These are phyloP conservation scores for Ocimum tenuiflorum DNA, from an alignment of 257 asterid species.

Conservation along the genomic window DNA sequence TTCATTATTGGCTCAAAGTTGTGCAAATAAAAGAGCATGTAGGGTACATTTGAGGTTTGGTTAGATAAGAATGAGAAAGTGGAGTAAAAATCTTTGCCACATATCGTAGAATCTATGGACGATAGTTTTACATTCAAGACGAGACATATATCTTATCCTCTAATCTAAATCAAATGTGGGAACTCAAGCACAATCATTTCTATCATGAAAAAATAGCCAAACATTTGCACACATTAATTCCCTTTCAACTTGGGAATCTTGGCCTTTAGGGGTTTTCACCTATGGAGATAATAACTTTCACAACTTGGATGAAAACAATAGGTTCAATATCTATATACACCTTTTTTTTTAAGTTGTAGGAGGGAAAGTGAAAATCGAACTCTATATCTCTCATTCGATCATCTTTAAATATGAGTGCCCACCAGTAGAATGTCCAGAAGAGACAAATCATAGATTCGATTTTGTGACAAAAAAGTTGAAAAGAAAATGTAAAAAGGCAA, in stretches of 20 bases:
- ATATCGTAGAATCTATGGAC: background rate
- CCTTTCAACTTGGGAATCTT: too few species aligned
- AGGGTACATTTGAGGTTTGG: background rate
- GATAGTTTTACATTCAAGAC: constrained; percentile 8
- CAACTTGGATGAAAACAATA: background rate
- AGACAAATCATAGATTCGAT: too few species aligned
- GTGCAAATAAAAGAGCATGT: background rate
- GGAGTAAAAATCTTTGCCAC: constrained; percentile 1
- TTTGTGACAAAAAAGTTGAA: too few species aligned
- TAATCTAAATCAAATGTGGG: constrained; percentile 14
- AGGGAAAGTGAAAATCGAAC: too few species aligned
- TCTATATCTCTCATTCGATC: too few species aligned
- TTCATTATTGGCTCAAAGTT: constrained; percentile 10
- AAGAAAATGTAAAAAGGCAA: background rate
- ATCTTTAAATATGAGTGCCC: too few species aligned
- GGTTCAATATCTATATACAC: too few species aligned
- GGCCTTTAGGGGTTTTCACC: too few species aligned
- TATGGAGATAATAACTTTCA: background rate
- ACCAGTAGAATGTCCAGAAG: too few species aligned
- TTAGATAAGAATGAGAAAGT: constrained; percentile 21
- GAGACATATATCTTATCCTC: constrained; percentile 28
- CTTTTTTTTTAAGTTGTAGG: too few species aligned
- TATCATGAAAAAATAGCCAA: constrained; percentile 4
- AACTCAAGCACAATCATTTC: constrained; percentile 15
- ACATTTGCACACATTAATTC: too few species aligned